A percentile compares a stretch with the other conserved stretches of the same genome.
Evolutionary conservation across 208 protist species (phyloP).

Genomic region (Porcisia hertigi): DNA sequence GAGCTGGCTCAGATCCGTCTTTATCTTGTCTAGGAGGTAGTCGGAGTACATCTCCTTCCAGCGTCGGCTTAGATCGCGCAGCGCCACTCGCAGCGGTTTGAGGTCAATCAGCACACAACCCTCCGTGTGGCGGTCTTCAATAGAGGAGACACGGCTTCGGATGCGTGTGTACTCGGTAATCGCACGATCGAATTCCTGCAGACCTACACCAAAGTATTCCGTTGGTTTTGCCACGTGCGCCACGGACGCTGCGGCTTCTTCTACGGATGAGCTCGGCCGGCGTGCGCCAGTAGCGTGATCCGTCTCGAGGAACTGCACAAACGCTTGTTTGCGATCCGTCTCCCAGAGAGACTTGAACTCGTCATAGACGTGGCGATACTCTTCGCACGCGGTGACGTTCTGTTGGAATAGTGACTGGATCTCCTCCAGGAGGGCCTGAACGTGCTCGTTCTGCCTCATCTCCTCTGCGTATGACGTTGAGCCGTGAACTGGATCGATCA

Average conservation of each 20-base stretch:
- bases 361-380: constrained; percentile 82
- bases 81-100: constrained; percentile 94
- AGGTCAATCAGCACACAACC: constrained; percentile 94
- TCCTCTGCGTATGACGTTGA: constrained; percentile 54
- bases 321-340: constrained; percentile 85
- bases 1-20: constrained; percentile 76
- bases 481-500: constrained; percentile 60
- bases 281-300: constrained; percentile 30
- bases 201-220: constrained; percentile 90
- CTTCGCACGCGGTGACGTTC: constrained; percentile 80
- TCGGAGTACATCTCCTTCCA: constrained; percentile 96
- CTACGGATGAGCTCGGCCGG: constrained; percentile 47
- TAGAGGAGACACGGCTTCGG: constrained; percentile 72
- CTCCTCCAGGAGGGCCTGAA: constrained; percentile 62
- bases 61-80: constrained; percentile 91
- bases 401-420: constrained; percentile 75
- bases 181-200: constrained; percentile 93
- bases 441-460: constrained; percentile 61
- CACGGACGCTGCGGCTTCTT: constrained; percentile 34
- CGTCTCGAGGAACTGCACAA: constrained; percentile 84
- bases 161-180: constrained; percentile 94
- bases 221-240: constrained; percentile 38
- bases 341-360: constrained; percentile 94
- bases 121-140: constrained; percentile 89
- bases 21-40: constrained; percentile 93